phyloP scores from a whole-genome alignment of 2,329 filamentous ascomycete species.

The Aspergillus pseudoglaucus region DNA sequence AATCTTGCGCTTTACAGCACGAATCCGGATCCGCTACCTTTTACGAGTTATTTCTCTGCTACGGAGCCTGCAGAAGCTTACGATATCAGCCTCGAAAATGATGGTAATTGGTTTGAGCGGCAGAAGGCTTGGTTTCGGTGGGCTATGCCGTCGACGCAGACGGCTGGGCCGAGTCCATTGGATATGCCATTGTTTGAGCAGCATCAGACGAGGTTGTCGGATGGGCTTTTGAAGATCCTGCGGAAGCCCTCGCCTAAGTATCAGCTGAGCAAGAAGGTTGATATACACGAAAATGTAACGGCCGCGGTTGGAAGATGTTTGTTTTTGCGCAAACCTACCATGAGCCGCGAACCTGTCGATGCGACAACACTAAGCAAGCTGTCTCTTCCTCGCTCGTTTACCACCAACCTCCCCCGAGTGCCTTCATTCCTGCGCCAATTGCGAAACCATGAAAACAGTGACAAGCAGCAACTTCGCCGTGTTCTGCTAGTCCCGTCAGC shows the following conservation, averaged over 20 bases:
- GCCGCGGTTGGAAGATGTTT: conserved; percentile 34
- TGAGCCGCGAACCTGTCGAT: conserved; percentile 16
- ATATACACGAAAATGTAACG: conserved; percentile 27
- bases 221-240: conserved; percentile 27
- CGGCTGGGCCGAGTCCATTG: conserved; percentile 9
- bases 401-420: conserved; percentile 27
- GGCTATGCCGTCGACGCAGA: conserved; percentile 22
- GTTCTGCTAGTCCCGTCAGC: conserved; percentile 29
- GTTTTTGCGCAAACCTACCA: conserved; percentile 22
- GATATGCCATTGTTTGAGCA: conserved; percentile 22
- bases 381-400: conserved; percentile 26
- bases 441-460: conserved; percentile 7
- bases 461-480: conserved; percentile 16
- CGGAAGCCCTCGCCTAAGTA: conserved; percentile 6
- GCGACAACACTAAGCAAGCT: conserved; percentile 26
- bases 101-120: conserved; percentile 25
- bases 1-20: conserved; percentile 23
- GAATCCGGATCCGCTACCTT: conserved; percentile 16
- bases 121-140: conserved; percentile 34
- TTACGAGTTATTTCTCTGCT: conserved; percentile 30
- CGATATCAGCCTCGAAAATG: conserved; percentile 15
- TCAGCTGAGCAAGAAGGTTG: not conserved
- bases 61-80: conserved; percentile 21
- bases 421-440: conserved; percentile 26
- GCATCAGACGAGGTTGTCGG: conserved; percentile 25